Conservation (phyloP, 2,329 filamentous ascomycete genomes). For the Talaromyces sp. region DNA sequence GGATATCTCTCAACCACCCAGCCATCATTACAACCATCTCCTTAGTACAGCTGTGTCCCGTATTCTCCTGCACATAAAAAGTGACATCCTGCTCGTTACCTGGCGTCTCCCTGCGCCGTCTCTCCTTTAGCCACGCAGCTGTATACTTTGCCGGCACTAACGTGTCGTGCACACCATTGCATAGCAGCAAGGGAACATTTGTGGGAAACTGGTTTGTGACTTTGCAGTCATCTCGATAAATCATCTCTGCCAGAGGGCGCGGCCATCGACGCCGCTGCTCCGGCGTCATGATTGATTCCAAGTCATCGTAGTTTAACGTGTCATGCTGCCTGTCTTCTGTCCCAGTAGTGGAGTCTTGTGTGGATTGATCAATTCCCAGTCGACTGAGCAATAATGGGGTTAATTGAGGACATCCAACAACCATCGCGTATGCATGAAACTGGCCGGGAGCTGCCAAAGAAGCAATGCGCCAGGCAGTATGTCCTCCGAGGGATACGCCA, state of each 20-base stretch:
- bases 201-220: neutral
- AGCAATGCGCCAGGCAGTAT: constrained; percentile 3
- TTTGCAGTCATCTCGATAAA: neutral
- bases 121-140: neutral
- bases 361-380: neutral
- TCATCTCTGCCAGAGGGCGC: neutral
- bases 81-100: neutral
- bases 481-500: neutral
- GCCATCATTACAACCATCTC: constrained; percentile 1
- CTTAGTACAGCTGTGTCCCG: constrained; percentile 2
- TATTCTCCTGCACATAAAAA: constrained; percentile 4
- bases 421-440: neutral
- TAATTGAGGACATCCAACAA: neutral
- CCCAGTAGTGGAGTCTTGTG: neutral
- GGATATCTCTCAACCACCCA: neutral
- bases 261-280: neutral
- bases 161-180: neutral
- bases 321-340: neutral
- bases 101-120: neutral
- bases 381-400: neutral
- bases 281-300: neutral
- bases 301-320: neutral
- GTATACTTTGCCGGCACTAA: constrained; percentile 3
- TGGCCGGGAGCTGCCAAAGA: neutral
- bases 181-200: neutral